Evolutionary conservation across 148 eudicot genomes (phyloP).

Genomic region (Cornus controversa): DNA sequence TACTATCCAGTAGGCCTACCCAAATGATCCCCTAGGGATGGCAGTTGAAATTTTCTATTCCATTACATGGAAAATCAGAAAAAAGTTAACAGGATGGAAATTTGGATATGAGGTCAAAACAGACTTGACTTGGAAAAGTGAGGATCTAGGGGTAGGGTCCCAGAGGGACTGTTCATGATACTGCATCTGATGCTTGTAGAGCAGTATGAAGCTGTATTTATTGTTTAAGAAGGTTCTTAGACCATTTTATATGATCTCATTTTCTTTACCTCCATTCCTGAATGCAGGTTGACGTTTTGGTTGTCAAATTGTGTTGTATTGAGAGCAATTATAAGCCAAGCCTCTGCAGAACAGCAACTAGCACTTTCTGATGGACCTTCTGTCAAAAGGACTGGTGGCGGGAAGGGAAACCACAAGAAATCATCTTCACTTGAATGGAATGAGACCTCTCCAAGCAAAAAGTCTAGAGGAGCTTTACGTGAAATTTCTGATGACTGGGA

Average conservation of each 20-base stretch:
- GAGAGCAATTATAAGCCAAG: constrained; percentile 60
- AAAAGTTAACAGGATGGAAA: not conserved
- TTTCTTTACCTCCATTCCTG: constrained; percentile 7
- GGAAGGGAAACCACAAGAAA: constrained; percentile 38
- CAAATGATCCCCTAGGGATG: not conserved
- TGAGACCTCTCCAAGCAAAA: constrained; percentile 39
- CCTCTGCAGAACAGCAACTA: constrained; percentile 39
- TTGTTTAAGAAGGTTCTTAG: not conserved
- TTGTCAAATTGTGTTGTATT: constrained; percentile 71
- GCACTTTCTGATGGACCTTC: constrained; percentile 45
- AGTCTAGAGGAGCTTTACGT: constrained; percentile 17
- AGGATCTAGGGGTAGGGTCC: not conserved
- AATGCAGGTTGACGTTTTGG: constrained; percentile 79
- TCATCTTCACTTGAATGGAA: constrained; percentile 50
- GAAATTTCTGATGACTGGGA: constrained; percentile 48
- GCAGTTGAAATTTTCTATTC: not conserved
- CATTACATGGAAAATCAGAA: not conserved
- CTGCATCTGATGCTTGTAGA: constrained; percentile 8
- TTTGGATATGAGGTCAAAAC: not conserved
- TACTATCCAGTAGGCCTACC: not conserved
- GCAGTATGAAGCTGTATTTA: not conserved
- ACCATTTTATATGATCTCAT: not conserved
- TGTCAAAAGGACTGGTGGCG: constrained; percentile 17
- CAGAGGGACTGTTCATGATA: not conserved
- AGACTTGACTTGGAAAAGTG: not conserved